phyloP scores from a whole-genome alignment of 805 yeast genomes.

The Candida chilensis region DNA sequence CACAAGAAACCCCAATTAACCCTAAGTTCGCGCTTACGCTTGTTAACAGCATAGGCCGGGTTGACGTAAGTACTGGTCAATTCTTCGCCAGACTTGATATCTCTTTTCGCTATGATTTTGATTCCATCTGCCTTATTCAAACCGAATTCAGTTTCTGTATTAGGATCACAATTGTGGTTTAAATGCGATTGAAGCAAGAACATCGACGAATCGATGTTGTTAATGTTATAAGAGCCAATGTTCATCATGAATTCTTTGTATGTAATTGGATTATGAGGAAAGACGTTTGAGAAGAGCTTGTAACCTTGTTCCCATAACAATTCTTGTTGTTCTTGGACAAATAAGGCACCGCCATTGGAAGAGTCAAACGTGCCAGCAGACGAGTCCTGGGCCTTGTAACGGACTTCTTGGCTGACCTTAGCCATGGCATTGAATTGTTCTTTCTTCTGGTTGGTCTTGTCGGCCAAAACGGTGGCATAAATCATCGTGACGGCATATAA shows the following conservation, averaged over 20 bases:
- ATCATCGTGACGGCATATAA: conserved; percentile 56
- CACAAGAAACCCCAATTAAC: conserved; percentile 79
- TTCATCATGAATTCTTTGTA: conserved; percentile 50
- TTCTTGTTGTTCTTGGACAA: conserved; percentile 48
- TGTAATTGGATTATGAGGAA: conserved; percentile 24
- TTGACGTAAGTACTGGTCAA: conserved; percentile 62
- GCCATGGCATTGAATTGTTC: conserved; percentile 59
- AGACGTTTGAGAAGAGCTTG: conserved; percentile 36
- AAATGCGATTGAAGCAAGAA: conserved; percentile 59
- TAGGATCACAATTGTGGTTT: conserved; percentile 74
- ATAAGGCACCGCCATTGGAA: conserved; percentile 42
- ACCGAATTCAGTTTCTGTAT: conserved; percentile 42
- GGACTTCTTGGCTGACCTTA: conserved; percentile 53
- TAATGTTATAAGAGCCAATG: conserved; percentile 68
- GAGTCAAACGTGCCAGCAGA: conserved; percentile 45
- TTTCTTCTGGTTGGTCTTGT: conserved; percentile 26
- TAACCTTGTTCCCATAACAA: conserved; percentile 52
- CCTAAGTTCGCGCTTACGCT: conserved; percentile 56
- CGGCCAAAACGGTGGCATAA: conserved; percentile 33
- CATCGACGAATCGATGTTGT: conserved; percentile 57
- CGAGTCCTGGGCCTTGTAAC: conserved; percentile 52
- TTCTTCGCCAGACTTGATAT: conserved; percentile 58
- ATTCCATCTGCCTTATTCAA: conserved; percentile 41
- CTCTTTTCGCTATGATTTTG: conserved; percentile 48
- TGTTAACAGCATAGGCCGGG: conserved; percentile 50